Evolutionary conservation across 2,329 filamentous ascomycete genomes (phyloP).

Genomic region (Thermoascus crustaceus): DNA sequence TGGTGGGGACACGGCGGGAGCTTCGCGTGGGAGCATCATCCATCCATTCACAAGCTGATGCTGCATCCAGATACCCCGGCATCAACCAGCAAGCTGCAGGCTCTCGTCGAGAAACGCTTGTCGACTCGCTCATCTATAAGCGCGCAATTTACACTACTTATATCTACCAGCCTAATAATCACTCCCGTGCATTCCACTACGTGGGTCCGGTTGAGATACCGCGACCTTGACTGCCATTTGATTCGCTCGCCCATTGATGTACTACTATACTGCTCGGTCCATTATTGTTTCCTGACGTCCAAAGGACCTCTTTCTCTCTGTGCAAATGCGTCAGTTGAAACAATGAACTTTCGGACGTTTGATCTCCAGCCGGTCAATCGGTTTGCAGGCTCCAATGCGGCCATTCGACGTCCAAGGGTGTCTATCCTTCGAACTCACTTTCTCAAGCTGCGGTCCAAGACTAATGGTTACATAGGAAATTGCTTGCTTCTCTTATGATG

Average conservation of each 20-base stretch:
- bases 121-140: background rate
- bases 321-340: background rate
- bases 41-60: too few species aligned
- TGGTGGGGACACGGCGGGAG: slow-evolving; percentile 1
- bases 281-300: too few species aligned
- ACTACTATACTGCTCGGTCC: too few species aligned
- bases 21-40: slow-evolving; percentile 1
- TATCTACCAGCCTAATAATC: background rate
- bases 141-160: background rate
- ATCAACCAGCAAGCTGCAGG: background rate
- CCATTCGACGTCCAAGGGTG: slow-evolving; percentile 68
- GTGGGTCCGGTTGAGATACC: too few species aligned
- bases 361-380: slow-evolving; percentile 61
- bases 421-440: slow-evolving; percentile 2
- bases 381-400: slow-evolving; percentile 59
- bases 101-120: background rate
- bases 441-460: background rate
- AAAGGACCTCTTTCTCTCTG: background rate
- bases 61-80: too few species aligned
- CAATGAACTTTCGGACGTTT: slow-evolving; percentile 42
- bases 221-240: background rate
- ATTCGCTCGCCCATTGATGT: too few species aligned
- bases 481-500: slow-evolving; percentile 86
- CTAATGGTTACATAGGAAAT: slow-evolving; percentile 60
- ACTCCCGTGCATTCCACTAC: too few species aligned